Evolutionary conservation across 2,329 filamentous ascomycete species (phyloP).

Genomic region (Stemphylium beticola): DNA sequence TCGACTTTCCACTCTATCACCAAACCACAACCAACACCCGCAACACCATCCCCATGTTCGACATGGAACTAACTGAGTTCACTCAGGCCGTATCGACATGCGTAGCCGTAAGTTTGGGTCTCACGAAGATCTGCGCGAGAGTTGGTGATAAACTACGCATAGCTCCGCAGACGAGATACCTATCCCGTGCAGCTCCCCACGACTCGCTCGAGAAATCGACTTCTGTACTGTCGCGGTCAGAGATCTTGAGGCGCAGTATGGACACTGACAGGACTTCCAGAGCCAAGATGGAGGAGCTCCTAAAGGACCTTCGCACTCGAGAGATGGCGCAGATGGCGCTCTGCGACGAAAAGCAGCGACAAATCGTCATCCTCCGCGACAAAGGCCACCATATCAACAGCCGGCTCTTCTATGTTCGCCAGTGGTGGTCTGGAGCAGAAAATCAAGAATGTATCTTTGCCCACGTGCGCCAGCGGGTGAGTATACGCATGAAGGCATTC

Average conservation of each 20-base stretch:
- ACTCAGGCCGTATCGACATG: too few species aligned
- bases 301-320: background rate
- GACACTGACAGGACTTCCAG: too few species aligned
- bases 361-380: background rate
- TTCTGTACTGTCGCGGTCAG: background rate
- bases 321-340: background rate
- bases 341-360: background rate
- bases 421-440: background rate
- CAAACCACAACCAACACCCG: background rate
- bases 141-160: background rate
- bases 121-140: background rate
- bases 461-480: background rate
- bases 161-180: background rate
- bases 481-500: background rate
- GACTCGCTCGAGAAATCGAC: background rate
- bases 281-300: background rate
- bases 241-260: background rate
- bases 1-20: background rate
- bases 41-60: background rate
- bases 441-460: background rate
- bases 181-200: background rate
- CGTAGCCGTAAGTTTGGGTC: background rate
- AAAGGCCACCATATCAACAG: background rate
- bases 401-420: background rate
- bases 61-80: background rate